These are phyloP conservation scores for Hyphopichia fennica DNA, from an alignment of 1,139 yeast species.

Conservation along the genomic window DNA sequence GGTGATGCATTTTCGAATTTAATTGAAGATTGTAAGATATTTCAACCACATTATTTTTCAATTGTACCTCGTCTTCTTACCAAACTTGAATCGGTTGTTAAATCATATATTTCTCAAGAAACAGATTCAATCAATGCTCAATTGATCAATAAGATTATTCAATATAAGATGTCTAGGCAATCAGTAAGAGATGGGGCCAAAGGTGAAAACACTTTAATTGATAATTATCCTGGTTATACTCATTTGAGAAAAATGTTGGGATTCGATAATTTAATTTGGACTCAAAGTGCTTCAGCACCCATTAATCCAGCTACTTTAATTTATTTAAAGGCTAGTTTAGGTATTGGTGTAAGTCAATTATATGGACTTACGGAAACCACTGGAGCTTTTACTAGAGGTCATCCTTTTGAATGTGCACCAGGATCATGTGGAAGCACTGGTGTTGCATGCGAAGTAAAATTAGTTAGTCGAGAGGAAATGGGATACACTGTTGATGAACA, in stretches of 20 bases:
- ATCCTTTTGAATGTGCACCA: conserved; percentile 29
- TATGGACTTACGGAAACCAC: conserved; percentile 41
- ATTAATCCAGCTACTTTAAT: conserved; percentile 30
- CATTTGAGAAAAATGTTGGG: conserved; percentile 29
- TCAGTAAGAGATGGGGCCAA: conserved; percentile 22
- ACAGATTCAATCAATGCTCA: conserved; percentile 16
- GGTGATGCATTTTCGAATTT: conserved; percentile 15
- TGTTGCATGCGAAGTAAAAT: conserved; percentile 25
- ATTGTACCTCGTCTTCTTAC: conserved; percentile 36
- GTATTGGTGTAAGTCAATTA: conserved; percentile 34
- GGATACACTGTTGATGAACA: conserved; percentile 23
- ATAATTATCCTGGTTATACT: conserved; percentile 24
- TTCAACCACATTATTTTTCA: conserved; percentile 33
- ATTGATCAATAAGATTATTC: conserved; percentile 17
- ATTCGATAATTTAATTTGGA: conserved; percentile 22
- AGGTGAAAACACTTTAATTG: conserved; percentile 23
- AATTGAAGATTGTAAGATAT: conserved; percentile 28
- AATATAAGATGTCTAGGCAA: conserved; percentile 26
- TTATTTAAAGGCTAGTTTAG: conserved; percentile 33
- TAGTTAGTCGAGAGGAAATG: conserved; percentile 28
- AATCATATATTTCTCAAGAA: conserved; percentile 24
- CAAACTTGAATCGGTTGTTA: conserved; percentile 39
- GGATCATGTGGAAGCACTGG: conserved; percentile 36
- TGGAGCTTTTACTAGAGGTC: conserved; percentile 32
- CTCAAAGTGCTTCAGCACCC: conserved; percentile 39